These are phyloP conservation scores for Podila horticola DNA, from an alignment of 192 early-diverging fungal genomes.

Conservation along the genomic window DNA sequence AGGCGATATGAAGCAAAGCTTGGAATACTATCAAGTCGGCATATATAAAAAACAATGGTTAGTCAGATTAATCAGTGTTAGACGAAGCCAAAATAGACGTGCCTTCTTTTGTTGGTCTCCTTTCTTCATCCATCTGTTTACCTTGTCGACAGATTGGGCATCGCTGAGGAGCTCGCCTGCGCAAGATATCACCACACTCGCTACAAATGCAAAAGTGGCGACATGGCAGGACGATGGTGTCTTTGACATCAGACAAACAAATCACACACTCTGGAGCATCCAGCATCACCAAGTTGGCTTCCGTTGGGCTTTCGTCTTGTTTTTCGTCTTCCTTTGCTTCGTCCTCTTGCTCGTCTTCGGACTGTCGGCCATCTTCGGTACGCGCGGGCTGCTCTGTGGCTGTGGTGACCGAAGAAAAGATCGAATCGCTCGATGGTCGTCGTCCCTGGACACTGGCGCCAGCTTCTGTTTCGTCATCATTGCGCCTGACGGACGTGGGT, in stretches of 20 bases:
- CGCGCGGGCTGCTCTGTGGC: too few species aligned
- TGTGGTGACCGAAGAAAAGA: too few species aligned
- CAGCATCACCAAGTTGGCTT: slow-evolving; percentile 24
- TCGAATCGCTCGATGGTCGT: too few species aligned
- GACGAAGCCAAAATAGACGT: not conserved
- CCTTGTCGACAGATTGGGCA: slow-evolving; percentile 52
- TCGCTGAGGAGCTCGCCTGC: slow-evolving; percentile 38
- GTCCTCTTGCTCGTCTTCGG: not conserved
- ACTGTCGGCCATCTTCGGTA: not conserved
- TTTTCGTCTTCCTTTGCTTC: slow-evolving; percentile 7
- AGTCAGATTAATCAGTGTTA: not conserved
- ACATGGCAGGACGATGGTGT: slow-evolving; percentile 81
- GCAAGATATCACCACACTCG: slow-evolving; percentile 76
- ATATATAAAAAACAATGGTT: not conserved
- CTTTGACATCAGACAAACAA: slow-evolving; percentile 78
- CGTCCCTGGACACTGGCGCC: too few species aligned
- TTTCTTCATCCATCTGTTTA: not conserved
- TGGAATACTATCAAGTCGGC: slow-evolving; percentile 28
- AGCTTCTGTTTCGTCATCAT: too few species aligned
- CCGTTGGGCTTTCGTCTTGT: not conserved
- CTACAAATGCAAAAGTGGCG: slow-evolving; percentile 85
- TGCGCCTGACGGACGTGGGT: too few species aligned
- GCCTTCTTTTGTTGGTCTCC: not conserved
- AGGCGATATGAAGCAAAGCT: slow-evolving; percentile 43
- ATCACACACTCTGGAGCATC: slow-evolving; percentile 77